phyloP scores from a whole-genome alignment of 495 filamentous ascomycete genomes.

The Evernia prunastri region DNA sequence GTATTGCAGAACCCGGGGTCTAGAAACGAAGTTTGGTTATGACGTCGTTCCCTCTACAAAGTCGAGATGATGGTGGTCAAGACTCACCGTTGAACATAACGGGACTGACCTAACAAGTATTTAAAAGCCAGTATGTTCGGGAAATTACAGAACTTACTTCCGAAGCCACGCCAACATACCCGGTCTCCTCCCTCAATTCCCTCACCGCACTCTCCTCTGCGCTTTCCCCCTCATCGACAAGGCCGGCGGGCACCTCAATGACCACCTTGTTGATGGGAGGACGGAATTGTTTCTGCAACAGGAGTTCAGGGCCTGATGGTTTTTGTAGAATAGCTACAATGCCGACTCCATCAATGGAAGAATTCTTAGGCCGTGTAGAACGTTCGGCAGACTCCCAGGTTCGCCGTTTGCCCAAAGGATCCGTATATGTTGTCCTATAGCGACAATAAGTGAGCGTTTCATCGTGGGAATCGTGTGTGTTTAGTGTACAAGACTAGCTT shows the following conservation, averaged over 20 bases:
- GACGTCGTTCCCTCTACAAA: not conserved
- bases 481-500: constrained; percentile 42
- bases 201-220: constrained; percentile 72
- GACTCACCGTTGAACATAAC: constrained; percentile 77
- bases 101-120: constrained; percentile 53
- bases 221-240: constrained; percentile 77
- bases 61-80: not conserved
- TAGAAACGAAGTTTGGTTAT: constrained; percentile 19
- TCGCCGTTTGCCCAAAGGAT: constrained; percentile 59
- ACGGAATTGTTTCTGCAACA: constrained; percentile 84
- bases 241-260: constrained; percentile 80
- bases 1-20: constrained; percentile 82
- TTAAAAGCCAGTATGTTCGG: no score
- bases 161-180: constrained; percentile 66
- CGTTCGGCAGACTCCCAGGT: constrained; percentile 82
- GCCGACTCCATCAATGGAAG: constrained; percentile 80
- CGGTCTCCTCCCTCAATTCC: constrained; percentile 93
- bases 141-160: no score
- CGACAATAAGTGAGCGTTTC: not conserved
- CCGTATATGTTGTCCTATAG: constrained; percentile 56
- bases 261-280: constrained; percentile 72
- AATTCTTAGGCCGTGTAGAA: constrained; percentile 55
- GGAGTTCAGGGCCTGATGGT: constrained; percentile 60
- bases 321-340: constrained; percentile 83
- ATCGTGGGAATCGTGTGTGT: not conserved